Evolutionary conservation across 1,139 yeast genomes (phyloP).

Genomic region (Yarrowia galli): DNA sequence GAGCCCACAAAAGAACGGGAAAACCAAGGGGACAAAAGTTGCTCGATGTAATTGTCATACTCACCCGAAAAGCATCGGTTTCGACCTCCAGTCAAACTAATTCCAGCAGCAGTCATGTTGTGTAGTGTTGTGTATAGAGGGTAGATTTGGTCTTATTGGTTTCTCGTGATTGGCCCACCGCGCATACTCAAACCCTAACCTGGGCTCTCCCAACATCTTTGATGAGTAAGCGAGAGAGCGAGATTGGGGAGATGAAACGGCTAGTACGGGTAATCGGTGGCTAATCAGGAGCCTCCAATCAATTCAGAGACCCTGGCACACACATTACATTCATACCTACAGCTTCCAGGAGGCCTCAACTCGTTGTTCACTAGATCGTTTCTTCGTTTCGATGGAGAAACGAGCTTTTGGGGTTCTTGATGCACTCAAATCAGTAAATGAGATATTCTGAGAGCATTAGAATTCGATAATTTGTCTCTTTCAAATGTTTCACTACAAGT

Average conservation of each 20-base stretch:
- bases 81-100: slow-evolving; percentile 57
- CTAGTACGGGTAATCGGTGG: no score
- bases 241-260: not conserved
- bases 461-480: no score
- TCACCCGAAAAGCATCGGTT: slow-evolving; percentile 58
- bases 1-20: not conserved
- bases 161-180: slow-evolving; percentile 40
- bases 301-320: no score
- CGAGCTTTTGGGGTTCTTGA: no score
- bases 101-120: slow-evolving; percentile 47
- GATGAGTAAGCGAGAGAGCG: slow-evolving; percentile 1
- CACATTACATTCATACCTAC: no score
- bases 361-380: no score
- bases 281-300: no score
- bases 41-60: slow-evolving; percentile 41
- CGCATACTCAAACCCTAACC: slow-evolving; percentile 37
- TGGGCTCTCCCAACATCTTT: not conserved
- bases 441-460: no score
- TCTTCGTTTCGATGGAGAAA: no score
- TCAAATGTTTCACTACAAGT: no score
- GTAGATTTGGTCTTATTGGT: slow-evolving; percentile 31
- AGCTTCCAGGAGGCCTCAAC: no score
- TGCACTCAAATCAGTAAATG: no score
- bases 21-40: not conserved
- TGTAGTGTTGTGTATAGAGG: slow-evolving; percentile 26